A percentile compares a stretch with the other conserved stretches of the same genome.
Evolutionary conservation across 768 basidiomycete genomes (phyloP).

Genomic region (Dentipellis sp.): DNA sequence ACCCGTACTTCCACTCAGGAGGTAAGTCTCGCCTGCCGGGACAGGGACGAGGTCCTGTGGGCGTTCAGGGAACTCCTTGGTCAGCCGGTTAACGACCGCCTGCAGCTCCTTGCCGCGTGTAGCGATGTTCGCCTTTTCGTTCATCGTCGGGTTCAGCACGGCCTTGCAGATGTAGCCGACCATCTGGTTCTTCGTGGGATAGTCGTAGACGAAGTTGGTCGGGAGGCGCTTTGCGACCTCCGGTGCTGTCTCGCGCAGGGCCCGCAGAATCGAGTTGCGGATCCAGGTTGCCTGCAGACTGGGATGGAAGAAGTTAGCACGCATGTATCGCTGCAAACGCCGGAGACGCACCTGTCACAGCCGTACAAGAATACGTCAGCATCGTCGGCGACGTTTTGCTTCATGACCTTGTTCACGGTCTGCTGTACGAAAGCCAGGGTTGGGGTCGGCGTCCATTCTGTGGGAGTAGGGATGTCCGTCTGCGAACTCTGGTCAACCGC

Average conservation of each 20-base stretch:
- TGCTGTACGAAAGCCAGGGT: constrained; percentile 22
- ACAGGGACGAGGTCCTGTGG: neutral
- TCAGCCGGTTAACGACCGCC: constrained; percentile 14
- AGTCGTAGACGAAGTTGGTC: constrained; percentile 15
- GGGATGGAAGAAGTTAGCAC: neutral
- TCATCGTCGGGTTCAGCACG: constrained; percentile 1
- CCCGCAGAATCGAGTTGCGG: constrained; percentile 18
- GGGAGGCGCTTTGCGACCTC: constrained; percentile 10
- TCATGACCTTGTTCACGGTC: constrained; percentile 27
- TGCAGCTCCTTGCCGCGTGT: constrained; percentile 13
- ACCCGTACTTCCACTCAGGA: constrained; percentile 19
- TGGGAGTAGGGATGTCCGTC: constrained; percentile 20
- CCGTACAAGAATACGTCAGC: constrained; percentile 1
- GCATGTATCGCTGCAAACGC: neutral
- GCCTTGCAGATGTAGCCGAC: constrained; percentile 7
- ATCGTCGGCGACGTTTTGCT: constrained; percentile 17
- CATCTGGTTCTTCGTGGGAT: constrained; percentile 15
- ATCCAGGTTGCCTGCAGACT: constrained; percentile 20
- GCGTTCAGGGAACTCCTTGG: constrained; percentile 12
- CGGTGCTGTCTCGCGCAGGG: constrained; percentile 14
- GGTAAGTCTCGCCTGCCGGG: constrained; percentile 5
- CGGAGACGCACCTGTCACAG: neutral
- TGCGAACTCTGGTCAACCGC: constrained; percentile 24
- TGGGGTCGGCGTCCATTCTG: constrained; percentile 16
- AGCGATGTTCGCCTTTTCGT: neutral